A percentile compares a stretch with the other conserved stretches of the same genome.
Evolutionary conservation across 768 basidiomycete genomes (phyloP).

Genomic region (Tricholoma sp.): DNA sequence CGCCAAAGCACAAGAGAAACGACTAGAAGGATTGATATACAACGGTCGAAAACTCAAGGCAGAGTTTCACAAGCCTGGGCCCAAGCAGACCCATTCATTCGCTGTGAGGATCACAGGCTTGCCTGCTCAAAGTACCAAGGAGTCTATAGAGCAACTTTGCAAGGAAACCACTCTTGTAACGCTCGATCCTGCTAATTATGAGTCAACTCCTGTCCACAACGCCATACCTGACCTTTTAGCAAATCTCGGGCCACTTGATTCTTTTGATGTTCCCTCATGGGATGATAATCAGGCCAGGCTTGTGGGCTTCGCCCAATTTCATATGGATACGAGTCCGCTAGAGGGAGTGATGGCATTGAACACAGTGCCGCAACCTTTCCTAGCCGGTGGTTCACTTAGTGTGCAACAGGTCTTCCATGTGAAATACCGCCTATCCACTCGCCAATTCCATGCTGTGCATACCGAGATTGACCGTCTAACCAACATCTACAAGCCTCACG

Average conservation of each 20-base stretch:
- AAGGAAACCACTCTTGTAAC: constrained; percentile 20
- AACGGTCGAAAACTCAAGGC: constrained; percentile 36
- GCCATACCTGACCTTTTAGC: constrained; percentile 31
- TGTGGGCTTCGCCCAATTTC: constrained; percentile 39
- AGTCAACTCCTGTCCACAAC: constrained; percentile 19
- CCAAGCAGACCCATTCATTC: constrained; percentile 31
- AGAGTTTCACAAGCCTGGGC: constrained; percentile 28
- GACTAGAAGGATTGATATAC: constrained; percentile 33
- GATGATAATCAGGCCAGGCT: constrained; percentile 26
- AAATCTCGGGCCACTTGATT: constrained; percentile 30
- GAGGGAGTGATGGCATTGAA: constrained; percentile 25
- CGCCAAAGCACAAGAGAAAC: constrained; percentile 39
- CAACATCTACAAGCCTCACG: constrained; percentile 18
- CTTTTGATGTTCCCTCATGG: constrained; percentile 34
- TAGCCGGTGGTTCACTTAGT: constrained; percentile 32
- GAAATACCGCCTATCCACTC: constrained; percentile 30
- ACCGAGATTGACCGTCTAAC: constrained; percentile 30
- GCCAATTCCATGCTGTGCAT: constrained; percentile 29
- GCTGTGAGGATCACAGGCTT: constrained; percentile 41
- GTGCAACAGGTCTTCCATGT: constrained; percentile 36
- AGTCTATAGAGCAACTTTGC: constrained; percentile 30
- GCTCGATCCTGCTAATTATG: constrained; percentile 32
- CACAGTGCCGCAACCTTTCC: constrained; percentile 25
- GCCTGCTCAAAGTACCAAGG: constrained; percentile 26
- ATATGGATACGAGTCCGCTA: constrained; percentile 13